Base-by-base conservation (phyloP, 495 filamentous ascomycete species). In the Alectoria sarmentosa region DNA sequence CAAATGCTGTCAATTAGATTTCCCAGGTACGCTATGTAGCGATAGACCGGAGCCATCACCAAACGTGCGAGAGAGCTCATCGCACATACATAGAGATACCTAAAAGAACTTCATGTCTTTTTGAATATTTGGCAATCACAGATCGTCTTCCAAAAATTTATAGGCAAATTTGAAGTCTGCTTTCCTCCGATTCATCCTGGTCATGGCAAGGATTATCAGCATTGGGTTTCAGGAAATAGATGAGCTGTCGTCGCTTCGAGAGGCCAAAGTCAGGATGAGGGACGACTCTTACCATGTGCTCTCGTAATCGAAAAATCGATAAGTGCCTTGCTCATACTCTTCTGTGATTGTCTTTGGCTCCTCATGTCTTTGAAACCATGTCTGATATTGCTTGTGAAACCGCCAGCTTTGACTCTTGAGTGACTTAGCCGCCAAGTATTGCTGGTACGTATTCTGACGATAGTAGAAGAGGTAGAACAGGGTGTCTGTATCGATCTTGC, bases 401-500 rank as follows among this genome's bases (percentile, higher is more conserved):
- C 94, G 82, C 94, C 94, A 98, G 73, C 94, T 98, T 75, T 98
- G 93, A 66, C 89, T 88, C 72, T 98, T 98, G 39, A 98, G 77
- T 26, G 94, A 90, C 75, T 96, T 96, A 8, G 95, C 94, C 0
- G 94, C 90, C n/a, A 98, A 80, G 70, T 91, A 97, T 73, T 98
- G 94, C 71, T 97, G 92, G 72, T 96, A 94, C 1, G 92, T 90
- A 26, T 90, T 91, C 70, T 98, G 94, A 30, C 92, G 89, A 78
- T 98, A 98, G 79, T 98, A 98, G 76, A 98, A 98, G 60, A 96
- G 88, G 74, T 98, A 98, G 75, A 98, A 98, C n/a, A 98, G 81
- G 3, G 92, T 92, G 70, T 98, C 94, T 6, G 92, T 90, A 67
- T 98, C 94, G 58, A 98, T 92, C 39, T 89, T 83, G 38, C 78